phyloP scores from a whole-genome alignment of 2,329 filamentous ascomycete genomes.

The Diaporthe vexans region DNA sequence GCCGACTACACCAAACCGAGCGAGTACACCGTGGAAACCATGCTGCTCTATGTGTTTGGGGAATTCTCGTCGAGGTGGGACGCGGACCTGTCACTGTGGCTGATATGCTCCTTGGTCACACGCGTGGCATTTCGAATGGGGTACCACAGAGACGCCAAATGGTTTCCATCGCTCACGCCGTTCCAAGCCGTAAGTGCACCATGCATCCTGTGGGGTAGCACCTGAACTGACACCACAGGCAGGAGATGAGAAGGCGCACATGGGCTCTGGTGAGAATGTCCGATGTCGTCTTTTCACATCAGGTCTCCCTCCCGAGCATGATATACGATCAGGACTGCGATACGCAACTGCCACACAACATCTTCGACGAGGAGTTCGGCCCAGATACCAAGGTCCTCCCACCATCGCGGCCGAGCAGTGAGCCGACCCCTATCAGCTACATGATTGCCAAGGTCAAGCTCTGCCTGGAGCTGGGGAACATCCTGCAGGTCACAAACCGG shows the following conservation, averaged over 20 bases:
- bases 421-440: conserved; percentile 83
- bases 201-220: not conserved
- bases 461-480: conserved; percentile 77
- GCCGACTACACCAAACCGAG: conserved; percentile 83
- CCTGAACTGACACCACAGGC: not conserved
- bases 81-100: conserved; percentile 76
- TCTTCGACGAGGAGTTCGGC: conserved; percentile 85
- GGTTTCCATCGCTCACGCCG: conserved; percentile 78
- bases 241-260: conserved; percentile 79
- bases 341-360: conserved; percentile 80
- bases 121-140: conserved; percentile 77
- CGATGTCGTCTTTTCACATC: conserved; percentile 84
- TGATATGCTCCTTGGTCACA: conserved; percentile 69
- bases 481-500: conserved; percentile 75
- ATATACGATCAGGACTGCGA: conserved; percentile 82
- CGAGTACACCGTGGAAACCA: conserved; percentile 82
- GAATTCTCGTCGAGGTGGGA: conserved; percentile 82
- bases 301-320: conserved; percentile 76
- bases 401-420: conserved; percentile 74
- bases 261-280: conserved; percentile 81
- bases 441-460: conserved; percentile 82
- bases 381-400: conserved; percentile 78
- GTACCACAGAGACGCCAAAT: conserved; percentile 83
- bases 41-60: conserved; percentile 81
- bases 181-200: conserved; percentile 74